Conservation (phyloP, 352 stramenopile genomes). For the Blastocystis sp. region DNA sequence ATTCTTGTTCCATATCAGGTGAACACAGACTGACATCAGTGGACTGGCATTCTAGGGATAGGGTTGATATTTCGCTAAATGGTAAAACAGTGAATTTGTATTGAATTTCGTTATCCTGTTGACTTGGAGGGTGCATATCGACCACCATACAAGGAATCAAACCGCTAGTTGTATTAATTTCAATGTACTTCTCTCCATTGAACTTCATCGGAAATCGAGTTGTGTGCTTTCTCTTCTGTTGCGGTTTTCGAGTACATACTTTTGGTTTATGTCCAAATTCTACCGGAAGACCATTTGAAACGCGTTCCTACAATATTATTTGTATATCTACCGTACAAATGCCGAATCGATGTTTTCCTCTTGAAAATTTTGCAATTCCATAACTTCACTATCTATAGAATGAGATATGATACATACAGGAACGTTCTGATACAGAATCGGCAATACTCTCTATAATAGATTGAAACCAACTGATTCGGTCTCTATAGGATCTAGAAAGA, state of each 20-base stretch:
- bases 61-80: no score
- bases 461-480: not conserved
- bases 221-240: not conserved
- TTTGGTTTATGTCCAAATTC: conserved; percentile 5
- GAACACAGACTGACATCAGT: not conserved
- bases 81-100: no score
- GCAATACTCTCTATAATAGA: not conserved
- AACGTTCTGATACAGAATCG: not conserved
- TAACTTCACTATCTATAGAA: not conserved
- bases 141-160: conserved; percentile 13
- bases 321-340: not conserved
- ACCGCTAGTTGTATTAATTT: not conserved
- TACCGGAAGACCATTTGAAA: not conserved
- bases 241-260: not conserved
- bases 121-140: not conserved
- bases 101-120: not conserved
- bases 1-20: not conserved
- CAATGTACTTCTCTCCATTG: not conserved
- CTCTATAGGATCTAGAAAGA: not conserved
- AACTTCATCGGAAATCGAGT: not conserved
- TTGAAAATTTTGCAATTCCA: not conserved
- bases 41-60: no score
- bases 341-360: not conserved
- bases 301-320: not conserved
- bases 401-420: not conserved